Conservation (phyloP, 306 rosid species). For the Dryas drummondii region DNA sequence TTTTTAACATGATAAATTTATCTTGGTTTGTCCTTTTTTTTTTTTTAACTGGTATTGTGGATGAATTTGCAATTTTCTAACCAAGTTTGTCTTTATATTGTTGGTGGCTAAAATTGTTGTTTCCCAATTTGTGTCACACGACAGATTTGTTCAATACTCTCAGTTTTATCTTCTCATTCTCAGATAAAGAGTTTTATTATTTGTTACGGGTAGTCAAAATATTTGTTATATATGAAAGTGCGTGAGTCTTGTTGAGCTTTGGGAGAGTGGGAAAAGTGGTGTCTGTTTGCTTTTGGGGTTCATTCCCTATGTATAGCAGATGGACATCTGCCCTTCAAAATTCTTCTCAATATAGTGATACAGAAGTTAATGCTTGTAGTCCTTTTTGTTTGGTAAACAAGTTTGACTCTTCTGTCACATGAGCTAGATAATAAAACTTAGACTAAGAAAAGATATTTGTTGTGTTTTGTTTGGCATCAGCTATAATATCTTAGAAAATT, state of each 20-base stretch:
- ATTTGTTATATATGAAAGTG: neutral
- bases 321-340: no score
- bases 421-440: no score
- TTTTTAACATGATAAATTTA: no score
- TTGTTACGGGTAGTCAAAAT: neutral
- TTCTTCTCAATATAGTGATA: neutral
- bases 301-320: no score
- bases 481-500: no score
- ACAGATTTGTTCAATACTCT: neutral
- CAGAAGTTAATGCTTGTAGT: conserved; percentile 51
- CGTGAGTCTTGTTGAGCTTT: neutral
- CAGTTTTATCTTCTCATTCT: neutral
- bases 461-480: no score
- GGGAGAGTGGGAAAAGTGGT: conserved; percentile 37
- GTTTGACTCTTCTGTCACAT: conserved; percentile 63
- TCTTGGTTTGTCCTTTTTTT: no score
- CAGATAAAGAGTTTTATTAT: neutral
- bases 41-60: no score
- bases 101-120: neutral
- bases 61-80: no score
- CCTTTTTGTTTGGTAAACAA: conserved; percentile 42
- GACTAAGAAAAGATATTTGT: no score
- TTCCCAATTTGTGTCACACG: neutral
- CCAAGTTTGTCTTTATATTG: no score
- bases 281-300: conserved; percentile 30